A percentile compares a stretch with the other conserved stretches of the same genome.
These are phyloP conservation scores for Dictyostelium capitatum DNA, from an alignment of 78 protist genomes.

Conservation along the genomic window DNA sequence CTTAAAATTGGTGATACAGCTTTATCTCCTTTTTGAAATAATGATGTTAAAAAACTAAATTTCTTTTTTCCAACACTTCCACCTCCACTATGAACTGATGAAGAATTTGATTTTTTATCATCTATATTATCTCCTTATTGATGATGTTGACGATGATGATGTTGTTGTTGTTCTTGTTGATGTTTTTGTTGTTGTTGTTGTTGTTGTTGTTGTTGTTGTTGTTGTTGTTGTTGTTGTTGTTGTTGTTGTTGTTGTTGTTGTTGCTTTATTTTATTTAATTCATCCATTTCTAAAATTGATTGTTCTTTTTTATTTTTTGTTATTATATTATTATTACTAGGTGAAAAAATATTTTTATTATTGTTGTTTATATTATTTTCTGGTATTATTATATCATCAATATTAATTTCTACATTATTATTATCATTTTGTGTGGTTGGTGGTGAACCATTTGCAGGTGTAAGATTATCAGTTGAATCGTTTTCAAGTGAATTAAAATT, in stretches of 20 bases:
- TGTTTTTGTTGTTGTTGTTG: too few species aligned
- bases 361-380: conserved; percentile 1
- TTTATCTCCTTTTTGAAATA: conserved; percentile 4
- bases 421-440: not conserved
- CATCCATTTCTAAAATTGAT: not conserved
- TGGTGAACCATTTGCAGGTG: not conserved
- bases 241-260: not conserved
- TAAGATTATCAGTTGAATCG: conserved; percentile 4
- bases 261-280: not conserved
- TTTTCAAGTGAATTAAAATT: conserved; percentile 19
- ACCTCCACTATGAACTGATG: too few species aligned
- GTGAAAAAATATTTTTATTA: not conserved
- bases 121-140: not conserved
- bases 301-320: not conserved
- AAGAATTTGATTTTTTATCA: not conserved
- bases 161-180: not conserved
- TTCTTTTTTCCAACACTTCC: not conserved
- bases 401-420: not conserved
- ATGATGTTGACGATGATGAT: not conserved
- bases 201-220: not conserved
- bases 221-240: not conserved
- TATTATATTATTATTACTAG: not conserved
- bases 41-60: not conserved
- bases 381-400: conserved; percentile 2
- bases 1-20: not conserved